phyloP scores from a whole-genome alignment of 2,329 filamentous ascomycete genomes.

The Penicillium brasilianum region DNA sequence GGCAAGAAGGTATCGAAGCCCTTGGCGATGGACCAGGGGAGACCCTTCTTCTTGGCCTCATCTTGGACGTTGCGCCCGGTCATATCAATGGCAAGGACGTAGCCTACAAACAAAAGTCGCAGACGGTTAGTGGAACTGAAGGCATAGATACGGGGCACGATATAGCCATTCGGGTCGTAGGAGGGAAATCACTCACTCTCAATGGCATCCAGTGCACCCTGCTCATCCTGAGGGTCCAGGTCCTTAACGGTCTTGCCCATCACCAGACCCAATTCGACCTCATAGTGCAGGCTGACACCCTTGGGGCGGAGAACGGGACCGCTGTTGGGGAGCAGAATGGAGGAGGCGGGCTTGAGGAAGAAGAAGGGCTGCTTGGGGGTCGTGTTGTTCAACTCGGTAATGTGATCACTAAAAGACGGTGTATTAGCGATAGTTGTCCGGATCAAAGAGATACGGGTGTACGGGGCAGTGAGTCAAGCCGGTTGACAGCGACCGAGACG shows the following conservation, averaged over 20 bases:
- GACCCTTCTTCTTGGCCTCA: slow-evolving; percentile 94
- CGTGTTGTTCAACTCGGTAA: slow-evolving; percentile 85
- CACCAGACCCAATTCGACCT: slow-evolving; percentile 89
- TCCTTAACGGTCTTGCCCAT: slow-evolving; percentile 82
- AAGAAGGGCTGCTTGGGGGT: slow-evolving; percentile 96
- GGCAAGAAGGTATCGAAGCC: slow-evolving; percentile 98
- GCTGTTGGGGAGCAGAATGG: slow-evolving; percentile 77
- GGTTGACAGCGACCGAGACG: not conserved
- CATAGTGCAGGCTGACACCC: slow-evolving; percentile 88
- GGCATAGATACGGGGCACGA: not conserved
- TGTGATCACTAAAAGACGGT: slow-evolving; percentile 73
- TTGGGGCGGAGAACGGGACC: slow-evolving; percentile 81
- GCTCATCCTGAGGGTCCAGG: slow-evolving; percentile 72
- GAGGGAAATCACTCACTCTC: slow-evolving; percentile 60
- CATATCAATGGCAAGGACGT: slow-evolving; percentile 94
- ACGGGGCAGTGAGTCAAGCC: not conserved
- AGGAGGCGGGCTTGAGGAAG: slow-evolving; percentile 93
- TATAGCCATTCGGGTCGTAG: not conserved
- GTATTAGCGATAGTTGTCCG: not conserved
- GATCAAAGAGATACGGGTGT: not conserved
- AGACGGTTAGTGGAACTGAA: not conserved
- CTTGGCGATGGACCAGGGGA: slow-evolving; percentile 96
- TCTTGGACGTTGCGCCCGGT: slow-evolving; percentile 94
- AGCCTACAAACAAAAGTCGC: slow-evolving; percentile 59
- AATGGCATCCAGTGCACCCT: slow-evolving; percentile 81